These are phyloP conservation scores for Oldenlandia corymbosa DNA, from an alignment of 257 asterid genomes.

Conservation along the genomic window DNA sequence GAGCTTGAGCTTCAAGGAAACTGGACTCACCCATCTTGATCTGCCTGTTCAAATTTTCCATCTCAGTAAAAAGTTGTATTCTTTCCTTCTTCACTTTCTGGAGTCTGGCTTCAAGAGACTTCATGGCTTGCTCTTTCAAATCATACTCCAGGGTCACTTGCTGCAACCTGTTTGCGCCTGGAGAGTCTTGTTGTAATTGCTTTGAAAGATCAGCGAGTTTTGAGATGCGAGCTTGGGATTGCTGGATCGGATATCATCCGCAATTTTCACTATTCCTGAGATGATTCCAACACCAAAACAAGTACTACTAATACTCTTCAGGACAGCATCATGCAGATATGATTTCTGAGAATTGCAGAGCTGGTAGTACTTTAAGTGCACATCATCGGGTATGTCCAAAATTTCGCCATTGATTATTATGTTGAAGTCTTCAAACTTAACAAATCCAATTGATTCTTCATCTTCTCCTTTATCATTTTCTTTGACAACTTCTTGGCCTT, in stretches of 20 bases:
- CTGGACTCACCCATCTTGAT: background rate
- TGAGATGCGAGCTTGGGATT: background rate
- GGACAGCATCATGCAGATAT: slow-evolving; percentile 6
- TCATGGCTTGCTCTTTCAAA: background rate
- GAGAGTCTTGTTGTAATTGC: background rate
- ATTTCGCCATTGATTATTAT: background rate
- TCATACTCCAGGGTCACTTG: background rate
- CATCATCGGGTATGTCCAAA: background rate
- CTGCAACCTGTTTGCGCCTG: too few relatives aligned
- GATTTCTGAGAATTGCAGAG: slow-evolving; percentile 4
- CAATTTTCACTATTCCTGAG: background rate
- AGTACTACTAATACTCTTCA: background rate
- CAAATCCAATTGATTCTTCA: background rate
- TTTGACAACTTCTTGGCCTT: too few relatives aligned
- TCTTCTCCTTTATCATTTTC: background rate
- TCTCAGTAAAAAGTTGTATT: background rate
- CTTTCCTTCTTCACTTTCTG: background rate
- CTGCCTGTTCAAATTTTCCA: background rate
- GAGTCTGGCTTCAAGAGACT: background rate
- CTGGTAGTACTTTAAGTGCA: background rate
- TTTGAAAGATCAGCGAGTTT: background rate
- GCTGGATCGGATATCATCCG: background rate
- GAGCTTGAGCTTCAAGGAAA: background rate
- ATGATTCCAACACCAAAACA: background rate
- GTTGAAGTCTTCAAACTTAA: background rate